phyloP scores from a whole-genome alignment of 2,329 filamentous ascomycete genomes.

The Colletotrichum aenigma region DNA sequence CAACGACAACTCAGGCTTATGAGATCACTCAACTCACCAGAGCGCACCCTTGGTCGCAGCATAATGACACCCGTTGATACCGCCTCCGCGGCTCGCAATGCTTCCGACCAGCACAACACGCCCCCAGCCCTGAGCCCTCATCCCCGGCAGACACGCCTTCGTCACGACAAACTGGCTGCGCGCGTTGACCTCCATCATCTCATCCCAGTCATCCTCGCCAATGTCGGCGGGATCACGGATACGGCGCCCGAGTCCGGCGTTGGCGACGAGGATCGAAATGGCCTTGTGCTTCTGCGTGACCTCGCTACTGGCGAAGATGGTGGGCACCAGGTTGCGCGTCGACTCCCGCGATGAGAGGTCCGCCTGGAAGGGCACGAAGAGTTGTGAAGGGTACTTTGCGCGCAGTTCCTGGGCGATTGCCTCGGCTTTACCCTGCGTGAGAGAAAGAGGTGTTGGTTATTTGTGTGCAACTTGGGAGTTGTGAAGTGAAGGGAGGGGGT shows the following conservation, averaged over 20 bases:
- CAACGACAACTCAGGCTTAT: no score
- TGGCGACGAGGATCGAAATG: constrained; percentile 35
- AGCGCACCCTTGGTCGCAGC: constrained; percentile 35
- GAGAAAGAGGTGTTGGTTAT: not conserved
- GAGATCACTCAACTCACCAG: not conserved
- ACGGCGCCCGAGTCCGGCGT: constrained; percentile 34
- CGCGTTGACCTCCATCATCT: constrained; percentile 37
- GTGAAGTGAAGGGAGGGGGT: not conserved
- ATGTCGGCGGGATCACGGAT: constrained; percentile 37
- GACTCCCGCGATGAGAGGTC: constrained; percentile 31
- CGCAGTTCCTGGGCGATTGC: constrained; percentile 29
- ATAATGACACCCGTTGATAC: constrained; percentile 39
- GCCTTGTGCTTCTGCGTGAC: constrained; percentile 27
- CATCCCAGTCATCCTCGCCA: constrained; percentile 38
- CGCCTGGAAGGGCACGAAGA: constrained; percentile 29
- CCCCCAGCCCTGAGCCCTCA: constrained; percentile 35
- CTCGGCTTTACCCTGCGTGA: constrained; percentile 32
- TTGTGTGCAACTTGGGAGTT: not conserved
- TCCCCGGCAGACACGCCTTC: constrained; percentile 32
- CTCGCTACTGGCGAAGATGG: constrained; percentile 20
- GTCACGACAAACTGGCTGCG: constrained; percentile 38
- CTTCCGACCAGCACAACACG: constrained; percentile 35
- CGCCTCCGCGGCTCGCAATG: constrained; percentile 35
- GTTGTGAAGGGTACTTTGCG: constrained; percentile 26
- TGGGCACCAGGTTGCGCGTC: constrained; percentile 26